Percentiles rank a stretch among this genome's conserved stretches.
These are phyloP conservation scores for Populus hybrid DNA, from an alignment of 441 rosid genomes.

Conservation along the genomic window DNA sequence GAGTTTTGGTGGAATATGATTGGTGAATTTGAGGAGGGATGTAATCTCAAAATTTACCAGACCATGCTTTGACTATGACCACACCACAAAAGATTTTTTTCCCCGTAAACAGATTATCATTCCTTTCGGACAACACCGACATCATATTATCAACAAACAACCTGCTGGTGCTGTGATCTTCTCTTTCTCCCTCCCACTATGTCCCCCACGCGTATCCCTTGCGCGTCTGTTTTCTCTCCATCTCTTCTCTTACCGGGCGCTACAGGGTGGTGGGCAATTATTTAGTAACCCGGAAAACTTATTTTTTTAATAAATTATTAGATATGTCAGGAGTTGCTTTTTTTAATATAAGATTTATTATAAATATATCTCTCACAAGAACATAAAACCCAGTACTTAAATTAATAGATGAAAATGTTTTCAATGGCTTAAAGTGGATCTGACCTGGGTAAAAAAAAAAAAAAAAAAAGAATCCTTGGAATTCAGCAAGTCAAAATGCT, in stretches of 20 bases:
- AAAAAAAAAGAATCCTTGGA: no score
- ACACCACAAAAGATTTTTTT: not conserved
- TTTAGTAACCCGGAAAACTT: not conserved
- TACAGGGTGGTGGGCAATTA: no score
- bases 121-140: not conserved
- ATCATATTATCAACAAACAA: not conserved
- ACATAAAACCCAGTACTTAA: no score
- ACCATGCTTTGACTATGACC: not conserved
- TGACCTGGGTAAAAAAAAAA: not conserved
- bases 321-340: no score
- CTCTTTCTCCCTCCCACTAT: not conserved
- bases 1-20: conserved; percentile 16
- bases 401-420: no score
- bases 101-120: no score
- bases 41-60: no score
- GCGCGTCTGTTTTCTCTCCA: not conserved
- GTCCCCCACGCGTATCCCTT: not conserved
- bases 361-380: no score
- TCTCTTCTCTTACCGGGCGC: no score
- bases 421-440: not conserved
- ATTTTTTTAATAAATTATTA: no score
- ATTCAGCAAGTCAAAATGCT: not conserved
- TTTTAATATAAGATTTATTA: no score
- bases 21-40: no score
- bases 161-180: not conserved